A percentile compares a stretch with the other conserved stretches of the same genome.
These are phyloP conservation scores for Mycena chlorophos DNA, from an alignment of 768 basidiomycete genomes.

Conservation along the genomic window DNA sequence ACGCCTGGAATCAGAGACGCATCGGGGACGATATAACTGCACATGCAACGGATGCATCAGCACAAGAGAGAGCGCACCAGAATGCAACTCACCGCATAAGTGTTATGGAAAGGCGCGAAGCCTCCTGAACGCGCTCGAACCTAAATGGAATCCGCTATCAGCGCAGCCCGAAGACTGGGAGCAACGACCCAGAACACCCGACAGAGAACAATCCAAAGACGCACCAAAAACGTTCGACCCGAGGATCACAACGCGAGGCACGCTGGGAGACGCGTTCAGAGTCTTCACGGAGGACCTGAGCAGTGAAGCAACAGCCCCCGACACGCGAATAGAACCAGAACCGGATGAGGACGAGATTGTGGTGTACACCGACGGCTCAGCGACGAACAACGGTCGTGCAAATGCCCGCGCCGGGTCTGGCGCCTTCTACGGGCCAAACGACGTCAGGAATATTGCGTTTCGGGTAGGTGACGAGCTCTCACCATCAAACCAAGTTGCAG, in stretches of 20 bases:
- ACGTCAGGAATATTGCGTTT: slow-evolving; percentile 3
- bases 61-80: neutral
- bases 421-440: slow-evolving; percentile 1
- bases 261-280: neutral
- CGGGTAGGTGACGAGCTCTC: neutral
- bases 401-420: slow-evolving; percentile 3
- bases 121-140: neutral
- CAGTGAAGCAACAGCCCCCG: neutral
- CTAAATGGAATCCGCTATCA: neutral
- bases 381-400: slow-evolving; percentile 10
- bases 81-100: neutral
- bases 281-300: neutral
- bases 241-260: neutral
- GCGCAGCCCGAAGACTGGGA: slow-evolving; percentile 2
- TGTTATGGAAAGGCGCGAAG: slow-evolving; percentile 1
- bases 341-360: neutral
- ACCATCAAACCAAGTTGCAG: slow-evolving; percentile 5
- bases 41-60: neutral
- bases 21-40: neutral
- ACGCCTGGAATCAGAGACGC: neutral
- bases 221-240: neutral
- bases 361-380: slow-evolving; percentile 8
- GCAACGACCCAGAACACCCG: neutral
- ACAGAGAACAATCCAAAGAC: neutral
- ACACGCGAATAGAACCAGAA: neutral